Conservation (phyloP, 345 rosid genomes). For the Populus davidiana region DNA sequence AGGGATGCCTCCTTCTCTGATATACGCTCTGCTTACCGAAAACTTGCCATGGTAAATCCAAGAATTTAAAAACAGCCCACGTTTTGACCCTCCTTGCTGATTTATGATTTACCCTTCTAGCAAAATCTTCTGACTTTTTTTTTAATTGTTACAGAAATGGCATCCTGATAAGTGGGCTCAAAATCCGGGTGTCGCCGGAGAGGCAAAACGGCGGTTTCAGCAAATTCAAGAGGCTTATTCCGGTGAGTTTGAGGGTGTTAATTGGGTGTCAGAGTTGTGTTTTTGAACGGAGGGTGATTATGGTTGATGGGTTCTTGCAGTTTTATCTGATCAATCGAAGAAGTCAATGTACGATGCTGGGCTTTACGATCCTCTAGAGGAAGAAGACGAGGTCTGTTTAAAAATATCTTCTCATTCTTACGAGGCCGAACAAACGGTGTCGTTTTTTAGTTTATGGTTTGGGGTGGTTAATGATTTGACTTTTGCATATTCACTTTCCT, state of each 20-base stretch:
- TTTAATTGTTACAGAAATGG: conserved; percentile 60
- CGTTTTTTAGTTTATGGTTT: neutral
- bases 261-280: neutral
- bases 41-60: conserved; percentile 75
- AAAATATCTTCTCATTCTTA: neutral
- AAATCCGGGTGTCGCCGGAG: conserved; percentile 58
- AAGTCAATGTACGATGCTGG: conserved; percentile 82
- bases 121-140: neutral
- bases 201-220: conserved; percentile 82
- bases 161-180: conserved; percentile 72
- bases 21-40: conserved; percentile 73
- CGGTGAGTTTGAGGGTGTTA: conserved; percentile 36
- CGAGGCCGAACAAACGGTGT: neutral
- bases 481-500: neutral
- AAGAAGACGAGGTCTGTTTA: conserved; percentile 63
- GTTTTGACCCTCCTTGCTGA: neutral
- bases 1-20: conserved; percentile 80
- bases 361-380: conserved; percentile 65
- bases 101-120: neutral
- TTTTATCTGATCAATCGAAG: conserved; percentile 59
- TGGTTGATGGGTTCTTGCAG: conserved; percentile 31
- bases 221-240: conserved; percentile 92
- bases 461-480: neutral
- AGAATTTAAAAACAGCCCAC: neutral
- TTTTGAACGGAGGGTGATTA: neutral